Percentiles rank a stretch among this genome's conserved stretches.
Evolutionary conservation across 805 yeast species (phyloP).

Genomic region (Brettanomyces naardenensis): DNA sequence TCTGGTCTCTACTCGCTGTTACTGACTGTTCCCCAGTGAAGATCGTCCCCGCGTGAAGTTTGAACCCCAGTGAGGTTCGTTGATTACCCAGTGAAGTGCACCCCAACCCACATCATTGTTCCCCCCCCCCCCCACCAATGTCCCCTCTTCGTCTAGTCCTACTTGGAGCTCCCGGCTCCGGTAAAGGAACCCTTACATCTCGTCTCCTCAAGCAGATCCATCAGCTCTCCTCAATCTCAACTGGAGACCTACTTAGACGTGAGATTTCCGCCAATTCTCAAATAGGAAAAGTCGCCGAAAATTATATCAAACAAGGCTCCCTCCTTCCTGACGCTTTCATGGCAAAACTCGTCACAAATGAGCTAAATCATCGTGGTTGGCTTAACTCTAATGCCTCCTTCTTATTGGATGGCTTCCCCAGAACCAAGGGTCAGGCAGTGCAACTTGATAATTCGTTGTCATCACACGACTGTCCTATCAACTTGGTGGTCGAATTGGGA

Average conservation of each 20-base stretch:
- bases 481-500: slow-evolving; percentile 75
- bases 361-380: slow-evolving; percentile 37
- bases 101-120: too few relatives aligned
- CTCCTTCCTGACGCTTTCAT: slow-evolving; percentile 70
- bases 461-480: slow-evolving; percentile 36
- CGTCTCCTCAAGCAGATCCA: slow-evolving; percentile 50
- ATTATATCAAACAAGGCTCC: slow-evolving; percentile 52
- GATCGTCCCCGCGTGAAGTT: too few relatives aligned
- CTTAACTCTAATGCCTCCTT: slow-evolving; percentile 43
- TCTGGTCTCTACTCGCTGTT: too few relatives aligned
- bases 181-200: slow-evolving; percentile 85
- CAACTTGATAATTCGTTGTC: slow-evolving; percentile 40
- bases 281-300: slow-evolving; percentile 49
- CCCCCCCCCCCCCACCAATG: too few relatives aligned
- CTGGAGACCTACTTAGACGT: slow-evolving; percentile 75
- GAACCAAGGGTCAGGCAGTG: slow-evolving; percentile 68
- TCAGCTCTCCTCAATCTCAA: slow-evolving; percentile 52
- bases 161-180: slow-evolving; percentile 93
- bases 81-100: too few relatives aligned
- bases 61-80: too few relatives aligned
- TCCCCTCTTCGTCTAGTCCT: slow-evolving; percentile 65
- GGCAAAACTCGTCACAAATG: slow-evolving; percentile 46
- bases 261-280: slow-evolving; percentile 50
- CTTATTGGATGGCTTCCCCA: slow-evolving; percentile 89
- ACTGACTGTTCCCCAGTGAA: too few relatives aligned